Evolutionary conservation across 495 filamentous ascomycete genomes (phyloP).

Genomic region (Diplogelasinospora grovesii): DNA sequence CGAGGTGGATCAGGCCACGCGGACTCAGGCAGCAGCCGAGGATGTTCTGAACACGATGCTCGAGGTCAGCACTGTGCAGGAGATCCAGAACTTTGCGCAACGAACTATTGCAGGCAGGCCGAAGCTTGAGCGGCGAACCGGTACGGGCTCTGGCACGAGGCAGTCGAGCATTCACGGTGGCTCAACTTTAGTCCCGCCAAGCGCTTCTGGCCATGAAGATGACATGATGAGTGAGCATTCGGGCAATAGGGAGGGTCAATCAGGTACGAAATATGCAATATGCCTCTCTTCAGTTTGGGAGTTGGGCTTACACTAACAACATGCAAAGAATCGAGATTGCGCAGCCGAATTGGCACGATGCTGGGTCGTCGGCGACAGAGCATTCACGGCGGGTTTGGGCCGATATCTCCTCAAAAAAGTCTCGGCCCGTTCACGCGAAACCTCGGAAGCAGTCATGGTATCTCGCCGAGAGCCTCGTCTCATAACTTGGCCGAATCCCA

Average conservation of each 20-base stretch:
- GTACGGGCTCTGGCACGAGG: constrained; percentile 31
- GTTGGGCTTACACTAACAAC: no score
- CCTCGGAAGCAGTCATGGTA: constrained; percentile 43
- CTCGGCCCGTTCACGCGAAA: constrained; percentile 47
- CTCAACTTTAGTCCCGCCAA: constrained; percentile 22
- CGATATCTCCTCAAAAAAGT: constrained; percentile 38
- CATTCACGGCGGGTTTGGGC: constrained; percentile 46
- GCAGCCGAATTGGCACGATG: constrained; percentile 75
- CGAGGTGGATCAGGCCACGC: constrained; percentile 81
- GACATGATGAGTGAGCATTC: constrained; percentile 60
- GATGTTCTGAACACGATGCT: constrained; percentile 77
- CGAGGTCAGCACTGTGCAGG: constrained; percentile 79
- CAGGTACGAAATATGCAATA: constrained; percentile 34
- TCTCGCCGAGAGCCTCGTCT: constrained; percentile 47
- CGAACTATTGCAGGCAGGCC: constrained; percentile 44
- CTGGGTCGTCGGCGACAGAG: constrained; percentile 60
- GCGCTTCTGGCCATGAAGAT: constrained; percentile 34
- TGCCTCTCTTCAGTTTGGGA: no score
- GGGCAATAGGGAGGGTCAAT: constrained; percentile 39
- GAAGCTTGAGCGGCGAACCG: constrained; percentile 39
- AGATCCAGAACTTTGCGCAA: constrained; percentile 78
- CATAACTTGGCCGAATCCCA: constrained; percentile 48
- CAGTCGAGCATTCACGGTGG: constrained; percentile 34
- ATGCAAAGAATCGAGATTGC: constrained; percentile 46
- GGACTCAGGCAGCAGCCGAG: constrained; percentile 68